Conservation (phyloP, 2,329 filamentous ascomycete species). For the Purpureocillium takamizusanense region DNA sequence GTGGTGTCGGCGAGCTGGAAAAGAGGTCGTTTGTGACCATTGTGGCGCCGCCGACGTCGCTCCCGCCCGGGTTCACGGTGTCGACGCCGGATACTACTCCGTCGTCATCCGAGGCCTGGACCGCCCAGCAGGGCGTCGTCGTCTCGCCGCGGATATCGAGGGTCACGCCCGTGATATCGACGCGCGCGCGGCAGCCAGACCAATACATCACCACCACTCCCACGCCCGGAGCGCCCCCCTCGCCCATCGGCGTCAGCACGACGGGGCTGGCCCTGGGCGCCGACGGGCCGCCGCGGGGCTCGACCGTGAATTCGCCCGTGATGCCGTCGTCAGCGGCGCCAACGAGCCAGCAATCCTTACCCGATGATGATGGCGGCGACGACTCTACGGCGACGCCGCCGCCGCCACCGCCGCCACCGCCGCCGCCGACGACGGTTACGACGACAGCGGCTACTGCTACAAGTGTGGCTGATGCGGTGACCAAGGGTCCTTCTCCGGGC, state of each 20-base stretch:
- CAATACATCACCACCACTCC: neutral
- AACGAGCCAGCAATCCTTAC: too few species aligned
- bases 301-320: too few species aligned
- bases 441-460: too few species aligned
- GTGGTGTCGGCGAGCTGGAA: slow-evolving; percentile 7
- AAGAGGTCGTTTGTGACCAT: slow-evolving; percentile 18
- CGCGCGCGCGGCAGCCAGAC: neutral
- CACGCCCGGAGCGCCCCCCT: too few species aligned
- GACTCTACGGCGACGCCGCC: neutral
- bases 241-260: too few species aligned
- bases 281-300: too few species aligned
- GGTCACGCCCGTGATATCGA: neutral
- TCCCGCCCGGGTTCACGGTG: slow-evolving; percentile 8
- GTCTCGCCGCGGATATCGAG: neutral
- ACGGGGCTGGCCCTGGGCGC: too few species aligned
- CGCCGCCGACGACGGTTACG: too few species aligned
- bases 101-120: neutral
- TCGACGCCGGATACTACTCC: neutral
- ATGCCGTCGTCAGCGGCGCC: neutral
- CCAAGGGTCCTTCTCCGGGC: neutral
- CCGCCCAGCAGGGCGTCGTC: neutral
- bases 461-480: neutral
- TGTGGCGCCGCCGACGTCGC: slow-evolving; percentile 21
- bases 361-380: neutral
- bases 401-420: too few species aligned